These are phyloP conservation scores for Salvia rosmarinus DNA, from an alignment of 257 asterid species.

Conservation along the genomic window DNA sequence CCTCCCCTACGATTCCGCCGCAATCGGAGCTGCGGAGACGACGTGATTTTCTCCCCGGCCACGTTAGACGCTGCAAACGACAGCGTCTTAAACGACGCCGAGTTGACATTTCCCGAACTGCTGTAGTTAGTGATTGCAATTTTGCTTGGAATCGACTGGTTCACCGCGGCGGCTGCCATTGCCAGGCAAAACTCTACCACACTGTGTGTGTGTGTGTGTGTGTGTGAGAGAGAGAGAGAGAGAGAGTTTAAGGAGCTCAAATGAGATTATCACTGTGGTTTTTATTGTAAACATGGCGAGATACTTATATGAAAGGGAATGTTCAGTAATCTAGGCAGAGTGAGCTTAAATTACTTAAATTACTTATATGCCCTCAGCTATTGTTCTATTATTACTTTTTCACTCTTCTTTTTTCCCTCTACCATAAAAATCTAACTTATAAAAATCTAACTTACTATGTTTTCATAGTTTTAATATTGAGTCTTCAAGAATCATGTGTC, in stretches of 20 bases:
- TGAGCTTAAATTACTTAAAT: background rate
- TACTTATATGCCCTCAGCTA: conserved; percentile 1
- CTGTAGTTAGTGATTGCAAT: conserved; percentile 20
- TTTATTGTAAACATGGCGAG: background rate
- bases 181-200: background rate
- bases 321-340: background rate
- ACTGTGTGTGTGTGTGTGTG: conserved; percentile 5
- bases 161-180: conserved; percentile 53
- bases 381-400: background rate
- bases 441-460: no score
- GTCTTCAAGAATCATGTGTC: background rate
- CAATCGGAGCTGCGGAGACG: conserved; percentile 18
- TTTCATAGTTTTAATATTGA: background rate
- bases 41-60: conserved; percentile 45
- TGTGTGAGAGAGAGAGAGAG: conserved; percentile 25
- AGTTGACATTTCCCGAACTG: conserved; percentile 33
- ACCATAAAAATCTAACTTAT: no score
- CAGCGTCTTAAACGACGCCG: conserved; percentile 49
- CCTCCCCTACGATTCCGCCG: conserved; percentile 38
- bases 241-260: conserved; percentile 16
- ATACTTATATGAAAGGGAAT: conserved; percentile 12
- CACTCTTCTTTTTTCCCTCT: no score
- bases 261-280: conserved; percentile 21
- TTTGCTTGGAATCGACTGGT: conserved; percentile 38
- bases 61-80: conserved; percentile 58